Percentiles rank a stretch among this genome's conserved stretches.
phyloP scores from a whole-genome alignment of 495 filamentous ascomycete species.

The Xylaria castorea region DNA sequence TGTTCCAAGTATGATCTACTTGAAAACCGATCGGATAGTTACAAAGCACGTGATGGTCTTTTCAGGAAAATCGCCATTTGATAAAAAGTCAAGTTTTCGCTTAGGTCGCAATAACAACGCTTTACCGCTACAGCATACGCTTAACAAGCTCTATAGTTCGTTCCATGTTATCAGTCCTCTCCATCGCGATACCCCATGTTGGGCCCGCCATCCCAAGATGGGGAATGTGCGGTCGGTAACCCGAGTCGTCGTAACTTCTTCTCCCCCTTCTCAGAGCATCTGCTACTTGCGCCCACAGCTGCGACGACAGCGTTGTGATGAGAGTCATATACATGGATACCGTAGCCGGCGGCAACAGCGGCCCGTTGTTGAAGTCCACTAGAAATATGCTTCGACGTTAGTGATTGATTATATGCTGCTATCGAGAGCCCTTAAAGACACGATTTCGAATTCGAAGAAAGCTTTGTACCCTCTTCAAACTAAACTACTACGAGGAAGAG shows the following conservation, averaged over 20 bases:
- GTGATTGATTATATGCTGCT: not conserved
- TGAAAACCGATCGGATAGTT: not conserved
- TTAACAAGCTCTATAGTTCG: constrained; percentile 16
- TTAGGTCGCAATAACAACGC: not conserved
- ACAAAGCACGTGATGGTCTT: not conserved
- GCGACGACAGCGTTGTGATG: constrained; percentile 21
- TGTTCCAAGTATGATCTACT: not conserved
- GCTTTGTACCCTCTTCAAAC: not conserved
- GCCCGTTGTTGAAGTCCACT: constrained; percentile 19
- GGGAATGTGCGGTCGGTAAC: too few relatives aligned
- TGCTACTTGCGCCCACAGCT: constrained; percentile 21
- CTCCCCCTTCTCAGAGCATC: constrained; percentile 1
- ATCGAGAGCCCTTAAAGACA: not conserved
- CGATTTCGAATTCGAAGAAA: not conserved
- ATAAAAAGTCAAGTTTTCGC: not conserved
- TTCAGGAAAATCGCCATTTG: not conserved
- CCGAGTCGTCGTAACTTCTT: not conserved
- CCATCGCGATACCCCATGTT: constrained; percentile 17
- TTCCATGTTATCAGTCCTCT: constrained; percentile 4
- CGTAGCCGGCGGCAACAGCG: constrained; percentile 10
- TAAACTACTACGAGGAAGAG: not conserved
- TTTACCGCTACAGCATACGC: constrained; percentile 8
- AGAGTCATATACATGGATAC: constrained; percentile 28
- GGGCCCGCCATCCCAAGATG: not conserved
- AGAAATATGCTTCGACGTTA: not conserved